phyloP scores from a whole-genome alignment of 257 asterid species.

The Ilex asprella region DNA sequence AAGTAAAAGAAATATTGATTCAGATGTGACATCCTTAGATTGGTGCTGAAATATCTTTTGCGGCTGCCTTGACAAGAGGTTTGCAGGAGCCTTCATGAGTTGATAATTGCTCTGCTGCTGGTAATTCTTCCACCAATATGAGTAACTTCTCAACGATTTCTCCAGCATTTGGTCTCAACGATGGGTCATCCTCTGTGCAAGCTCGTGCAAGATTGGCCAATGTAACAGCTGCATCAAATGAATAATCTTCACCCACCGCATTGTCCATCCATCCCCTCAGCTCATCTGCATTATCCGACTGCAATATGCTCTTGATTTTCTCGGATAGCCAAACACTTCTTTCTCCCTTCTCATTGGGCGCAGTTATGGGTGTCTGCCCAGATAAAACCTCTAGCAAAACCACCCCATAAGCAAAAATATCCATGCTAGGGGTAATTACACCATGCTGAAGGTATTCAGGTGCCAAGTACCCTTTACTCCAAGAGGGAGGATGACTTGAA shows the following conservation, averaged over 20 bases:
- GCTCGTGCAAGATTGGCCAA: slow-evolving; percentile 66
- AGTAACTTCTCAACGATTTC: slow-evolving; percentile 65
- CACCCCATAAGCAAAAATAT: slow-evolving; percentile 67
- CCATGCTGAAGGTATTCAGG: slow-evolving; percentile 39
- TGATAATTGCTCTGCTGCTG: slow-evolving; percentile 27
- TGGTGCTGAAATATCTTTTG: slow-evolving; percentile 9
- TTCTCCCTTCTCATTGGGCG: slow-evolving; percentile 18
- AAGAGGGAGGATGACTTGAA: slow-evolving; percentile 3
- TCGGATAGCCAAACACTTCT: slow-evolving; percentile 24
- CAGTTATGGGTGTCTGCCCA: slow-evolving; percentile 36
- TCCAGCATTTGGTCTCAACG: slow-evolving; percentile 64
- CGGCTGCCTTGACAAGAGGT: slow-evolving; percentile 44
- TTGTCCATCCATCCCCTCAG: slow-evolving; percentile 69
- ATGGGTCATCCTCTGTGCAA: slow-evolving; percentile 63
- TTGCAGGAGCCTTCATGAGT: slow-evolving; percentile 52
- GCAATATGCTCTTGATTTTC: slow-evolving; percentile 41
- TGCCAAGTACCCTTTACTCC: slow-evolving; percentile 47
- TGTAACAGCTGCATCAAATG: slow-evolving; percentile 49
- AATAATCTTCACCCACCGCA: slow-evolving; percentile 59
- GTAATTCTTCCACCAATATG: slow-evolving; percentile 53
- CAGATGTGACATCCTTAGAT: background rate
- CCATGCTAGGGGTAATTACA: slow-evolving; percentile 30
- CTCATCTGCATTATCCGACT: slow-evolving; percentile 40
- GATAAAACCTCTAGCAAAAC: slow-evolving; percentile 70
- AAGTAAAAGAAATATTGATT: background rate